Base-by-base conservation (phyloP, 2,329 filamentous ascomycete species). In the Colletotrichum sp. region DNA sequence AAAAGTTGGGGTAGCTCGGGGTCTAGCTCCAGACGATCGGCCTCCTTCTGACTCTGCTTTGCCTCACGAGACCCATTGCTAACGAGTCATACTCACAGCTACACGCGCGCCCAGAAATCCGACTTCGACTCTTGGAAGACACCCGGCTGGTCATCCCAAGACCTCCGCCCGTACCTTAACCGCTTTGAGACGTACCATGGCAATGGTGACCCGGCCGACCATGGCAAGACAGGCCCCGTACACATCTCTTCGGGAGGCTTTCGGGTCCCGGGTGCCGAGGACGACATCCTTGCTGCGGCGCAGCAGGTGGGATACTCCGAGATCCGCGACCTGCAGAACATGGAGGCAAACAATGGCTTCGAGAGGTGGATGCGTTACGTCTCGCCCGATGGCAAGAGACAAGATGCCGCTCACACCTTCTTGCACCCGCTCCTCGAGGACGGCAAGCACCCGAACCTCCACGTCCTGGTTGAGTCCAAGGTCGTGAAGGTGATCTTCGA, bases 111-210 rank as follows among this genome's bases (percentile, higher is more conserved):
- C 15, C 85, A 89, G 77, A 81, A 84, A 9, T 82, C 82, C 7
- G 88, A 90, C 79, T 90, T 87, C 69, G 88, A 91, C 77, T 85
- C 85, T 8, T 92, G 89, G 89, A 86, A 89, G 9, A 86, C 85
- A 1, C 82, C 85, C 18, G 90, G 90, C 0, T 91, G 90, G 90
- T 81, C 82, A 18, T 83, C 86, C 7, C 84, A 90, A 12, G 89
- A 91, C 7, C 84, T 91, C 80, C 74, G 88, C 4, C 88, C 89
- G 0, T 86, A 88, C 72, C 80, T 90, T 76, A 90, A 87, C 64
- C 91, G 79, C 77, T 77, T 80, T 16, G 80, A 81, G 66, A 80
- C 79, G 21, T 81, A 81, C 68, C 78, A 80, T 39, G 80, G 80
- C 34, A 72, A 79, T 9, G 78, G 79, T 18, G 69, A 83, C 32